Conservation (phyloP, 2,329 filamentous ascomycete species). For the Chaetomiaceae sp. region DNA sequence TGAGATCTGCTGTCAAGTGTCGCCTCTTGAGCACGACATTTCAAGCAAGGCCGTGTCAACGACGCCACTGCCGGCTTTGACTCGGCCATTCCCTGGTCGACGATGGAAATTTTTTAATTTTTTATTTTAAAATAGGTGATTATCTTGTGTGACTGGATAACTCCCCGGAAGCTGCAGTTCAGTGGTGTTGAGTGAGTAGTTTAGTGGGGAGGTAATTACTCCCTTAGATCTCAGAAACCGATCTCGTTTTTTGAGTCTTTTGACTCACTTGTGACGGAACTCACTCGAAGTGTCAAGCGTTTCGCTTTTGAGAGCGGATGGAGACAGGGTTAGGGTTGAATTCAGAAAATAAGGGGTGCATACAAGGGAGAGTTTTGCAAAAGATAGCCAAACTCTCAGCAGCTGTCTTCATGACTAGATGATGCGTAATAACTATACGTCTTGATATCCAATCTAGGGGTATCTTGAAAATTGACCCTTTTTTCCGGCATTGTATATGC, state of each 20-base stretch:
- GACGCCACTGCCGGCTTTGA: conserved; percentile 15
- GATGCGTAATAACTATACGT: neutral
- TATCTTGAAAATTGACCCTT: neutral
- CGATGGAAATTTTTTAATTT: neutral
- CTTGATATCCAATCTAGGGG: neutral
- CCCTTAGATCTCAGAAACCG: neutral
- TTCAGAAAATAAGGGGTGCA: neutral
- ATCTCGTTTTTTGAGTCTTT: too few relatives aligned
- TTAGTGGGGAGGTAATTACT: too few relatives aligned
- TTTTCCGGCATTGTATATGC: too few relatives aligned
- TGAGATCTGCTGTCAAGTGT: conserved; percentile 54
- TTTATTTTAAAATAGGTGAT: too few relatives aligned
- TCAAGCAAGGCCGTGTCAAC: conserved; percentile 42
- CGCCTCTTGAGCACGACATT: conserved; percentile 50
- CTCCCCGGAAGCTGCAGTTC: too few relatives aligned
- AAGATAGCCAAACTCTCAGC: neutral
- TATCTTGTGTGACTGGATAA: too few relatives aligned
- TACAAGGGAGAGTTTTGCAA: neutral
- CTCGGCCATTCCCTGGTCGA: conserved; percentile 13
- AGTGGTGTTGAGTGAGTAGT: neutral
- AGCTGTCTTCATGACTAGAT: neutral
- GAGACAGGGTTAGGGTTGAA: neutral
- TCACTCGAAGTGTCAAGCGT: too few relatives aligned
- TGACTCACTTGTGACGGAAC: neutral
- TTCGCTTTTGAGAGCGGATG: neutral